A percentile compares a stretch with the other conserved stretches of the same genome.
These are phyloP conservation scores for Melastoma candidum DNA, from an alignment of 441 rosid species.

Conservation along the genomic window DNA sequence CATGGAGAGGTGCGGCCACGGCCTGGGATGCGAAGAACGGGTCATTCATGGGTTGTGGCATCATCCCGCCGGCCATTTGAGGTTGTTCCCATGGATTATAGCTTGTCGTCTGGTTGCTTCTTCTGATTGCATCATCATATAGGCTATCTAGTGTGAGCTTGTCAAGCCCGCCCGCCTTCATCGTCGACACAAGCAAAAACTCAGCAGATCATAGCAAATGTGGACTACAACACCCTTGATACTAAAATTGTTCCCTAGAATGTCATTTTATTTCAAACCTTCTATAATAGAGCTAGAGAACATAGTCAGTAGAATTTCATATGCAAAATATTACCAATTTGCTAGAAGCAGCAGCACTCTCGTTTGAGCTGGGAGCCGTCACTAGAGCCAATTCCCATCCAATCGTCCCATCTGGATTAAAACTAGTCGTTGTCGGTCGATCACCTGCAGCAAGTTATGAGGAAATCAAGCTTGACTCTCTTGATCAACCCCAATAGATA, in stretches of 20 bases:
- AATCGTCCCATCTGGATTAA: constrained; percentile 34
- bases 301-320: background rate
- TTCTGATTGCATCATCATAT: constrained; percentile 89
- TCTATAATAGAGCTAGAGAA: background rate
- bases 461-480: constrained; percentile 5
- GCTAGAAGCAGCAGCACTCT: constrained; percentile 48
- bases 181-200: constrained; percentile 4
- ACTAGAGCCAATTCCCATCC: constrained; percentile 96
- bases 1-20: constrained; percentile 51
- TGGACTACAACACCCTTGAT: no score
- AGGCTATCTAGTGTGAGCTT: constrained; percentile 86
- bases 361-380: constrained; percentile 80
- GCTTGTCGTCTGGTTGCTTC: constrained; percentile 61
- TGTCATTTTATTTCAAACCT: background rate
- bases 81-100: constrained; percentile 77
- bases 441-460: constrained; percentile 38
- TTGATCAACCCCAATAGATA: background rate
- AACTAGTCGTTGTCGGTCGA: constrained; percentile 32
- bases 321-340: constrained; percentile 46
- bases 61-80: constrained; percentile 42
- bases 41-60: constrained; percentile 47
- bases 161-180: constrained; percentile 91
- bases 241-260: background rate
- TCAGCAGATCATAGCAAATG: no score
- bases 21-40: constrained; percentile 53